These are phyloP conservation scores for Kwoniella mangroviensis DNA, from an alignment of 768 basidiomycete genomes.

Conservation along the genomic window DNA sequence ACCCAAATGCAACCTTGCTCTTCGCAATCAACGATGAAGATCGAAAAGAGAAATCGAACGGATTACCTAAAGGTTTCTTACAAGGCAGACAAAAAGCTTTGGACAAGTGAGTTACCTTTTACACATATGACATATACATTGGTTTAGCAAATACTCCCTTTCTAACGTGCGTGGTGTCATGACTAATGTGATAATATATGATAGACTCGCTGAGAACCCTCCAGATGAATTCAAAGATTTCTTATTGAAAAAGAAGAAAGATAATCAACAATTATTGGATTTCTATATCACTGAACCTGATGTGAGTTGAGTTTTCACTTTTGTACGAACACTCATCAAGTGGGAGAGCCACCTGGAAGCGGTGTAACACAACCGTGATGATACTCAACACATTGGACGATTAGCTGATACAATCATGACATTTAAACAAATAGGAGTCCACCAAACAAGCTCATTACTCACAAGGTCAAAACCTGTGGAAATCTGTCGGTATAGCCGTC, in stretches of 20 bases:
- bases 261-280: constrained; percentile 41
- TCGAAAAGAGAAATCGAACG: constrained; percentile 38
- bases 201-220: constrained; percentile 45
- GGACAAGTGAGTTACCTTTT: constrained; percentile 51
- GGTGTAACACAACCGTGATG: too few relatives aligned
- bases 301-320: too few relatives aligned
- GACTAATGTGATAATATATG: too few relatives aligned
- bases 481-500: constrained; percentile 44
- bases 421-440: constrained; percentile 24
- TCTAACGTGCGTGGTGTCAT: too few relatives aligned
- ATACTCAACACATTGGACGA: too few relatives aligned
- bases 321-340: too few relatives aligned
- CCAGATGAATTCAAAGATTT: constrained; percentile 48
- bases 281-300: constrained; percentile 46
- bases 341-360: too few relatives aligned
- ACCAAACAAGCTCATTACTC: constrained; percentile 38
- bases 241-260: constrained; percentile 41
- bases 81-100: constrained; percentile 48
- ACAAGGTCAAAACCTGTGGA: constrained; percentile 42
- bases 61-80: constrained; percentile 44
- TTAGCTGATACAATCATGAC: too few relatives aligned
- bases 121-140: too few relatives aligned
- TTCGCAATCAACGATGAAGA: constrained; percentile 43
- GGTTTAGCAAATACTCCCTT: too few relatives aligned
- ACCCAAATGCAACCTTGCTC: constrained; percentile 47